Base-by-base conservation (phyloP, 768 basidiomycete species). In the Leccinum subgranulosum region DNA sequence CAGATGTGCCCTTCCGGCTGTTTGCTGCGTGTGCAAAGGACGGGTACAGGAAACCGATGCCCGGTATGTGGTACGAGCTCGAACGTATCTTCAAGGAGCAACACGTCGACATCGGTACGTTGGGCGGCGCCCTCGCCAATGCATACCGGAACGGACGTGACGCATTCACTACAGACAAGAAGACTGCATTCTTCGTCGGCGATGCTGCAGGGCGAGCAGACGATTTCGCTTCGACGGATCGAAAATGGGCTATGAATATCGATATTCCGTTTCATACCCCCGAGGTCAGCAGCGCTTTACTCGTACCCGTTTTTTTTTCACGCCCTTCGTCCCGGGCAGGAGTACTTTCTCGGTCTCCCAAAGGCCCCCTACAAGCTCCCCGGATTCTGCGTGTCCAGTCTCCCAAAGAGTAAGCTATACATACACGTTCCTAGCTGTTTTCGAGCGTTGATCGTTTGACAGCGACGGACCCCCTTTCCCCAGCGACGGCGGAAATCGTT, bases 151-250 rank as follows among this genome's bases (percentile, higher is more conserved):
- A 9, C 19, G 28, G 25, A 39, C 12, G 4, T 29, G 41, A 47
- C 14, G 3, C 29, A n/a, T 43, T 31, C 12, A 28, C 17, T 31
- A 0, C 65, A 94, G 93, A 95, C 69, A 80, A 83, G 61, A 56
- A 66, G 0, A 45, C 75, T 1, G 87, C 90, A 0, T 90, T 90
- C 64, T 95, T 88, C 63, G 87, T 96, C 1, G 94, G 94, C 3
- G 94, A 97, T 64, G 93, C 92, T 2, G 94, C 93, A 11, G 94
- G 94, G 11, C 83, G 94, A 47, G 74, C 78, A 47, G 71, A 73
- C 27, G 94, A 97, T 73, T 91, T 90, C 68, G 81, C 88, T 7
- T 84, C 86, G 58, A 89, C 88, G 0, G 94, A 97, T 71, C 80
- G 88, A 46, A 92, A 95, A 73, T 92, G 87, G 79, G 92, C 94